Base-by-base conservation (phyloP, 1,284 basidiomycete species). In the Tilletiaria anomala region DNA sequence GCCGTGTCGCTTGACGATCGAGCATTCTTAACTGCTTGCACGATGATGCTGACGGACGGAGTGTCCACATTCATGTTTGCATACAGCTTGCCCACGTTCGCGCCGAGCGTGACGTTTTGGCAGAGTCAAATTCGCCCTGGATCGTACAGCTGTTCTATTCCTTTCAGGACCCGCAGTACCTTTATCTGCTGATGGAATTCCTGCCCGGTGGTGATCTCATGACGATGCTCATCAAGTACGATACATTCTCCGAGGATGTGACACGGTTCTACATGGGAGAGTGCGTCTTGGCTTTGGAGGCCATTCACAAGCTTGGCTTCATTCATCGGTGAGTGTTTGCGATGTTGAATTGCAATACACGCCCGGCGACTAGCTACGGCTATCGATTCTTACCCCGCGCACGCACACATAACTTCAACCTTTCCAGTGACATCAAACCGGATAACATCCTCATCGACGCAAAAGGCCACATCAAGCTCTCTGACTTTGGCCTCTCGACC, bases 211-310 rank as follows among this genome's bases (percentile, higher is more conserved):
- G 91, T 17, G 91, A 97, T 69, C 73, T 97, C 48, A 96, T 97
- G 91, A 76, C 81, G 26, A 97, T 96, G 91, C 74, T 97, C 52
- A 97, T 97, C 80, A 96, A 96, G 70, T 96, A 97, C 70, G 91
- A 97, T 68, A 86, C 91, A 1, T 97, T 97, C 71, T 87, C 85
- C 6, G 91, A 97, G 69, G 91, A 97, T 65, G 91, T 97, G 29
- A 93, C 88, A 23, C 80, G 93, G 43, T 97, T 97, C 72, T 97
- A 97, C 71, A 94, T 97, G 78, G 91, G 91, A 32, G 91, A 97
- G 70, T 94, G 88, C 68, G 87, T 96, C 42, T 75, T 97, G 23
- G 91, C 91, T 16, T 89, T 97, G 48, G 91, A 97, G 68, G 91
- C 89, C 1, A 91, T 97, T 2, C 91, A 97, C 70, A 86, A 87